A percentile compares a stretch with the other conserved stretches of the same genome.
Conservation (phyloP, 164 flowering plant species). For the Aristolochia fimbriata region DNA sequence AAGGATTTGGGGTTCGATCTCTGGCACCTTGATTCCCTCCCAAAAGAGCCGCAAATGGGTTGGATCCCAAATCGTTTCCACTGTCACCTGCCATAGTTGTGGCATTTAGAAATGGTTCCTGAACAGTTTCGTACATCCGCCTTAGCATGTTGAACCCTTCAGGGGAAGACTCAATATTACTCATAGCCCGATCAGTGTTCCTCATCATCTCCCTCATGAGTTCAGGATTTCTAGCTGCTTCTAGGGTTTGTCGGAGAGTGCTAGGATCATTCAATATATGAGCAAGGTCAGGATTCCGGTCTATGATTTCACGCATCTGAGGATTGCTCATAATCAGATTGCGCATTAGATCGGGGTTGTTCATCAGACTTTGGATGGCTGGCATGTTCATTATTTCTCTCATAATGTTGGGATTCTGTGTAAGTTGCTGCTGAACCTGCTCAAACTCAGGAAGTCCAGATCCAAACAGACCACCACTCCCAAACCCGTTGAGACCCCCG, state of each 20-base stretch:
- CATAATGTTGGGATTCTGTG: constrained; percentile 88
- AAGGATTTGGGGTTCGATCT: constrained; percentile 32
- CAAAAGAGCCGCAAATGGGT: constrained; percentile 76
- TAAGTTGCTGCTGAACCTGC: constrained; percentile 71
- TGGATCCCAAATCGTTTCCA: constrained; percentile 48
- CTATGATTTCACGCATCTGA: constrained; percentile 88
- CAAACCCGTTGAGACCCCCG: constrained; percentile 31
- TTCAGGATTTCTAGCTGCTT: constrained; percentile 92
- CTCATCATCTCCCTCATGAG: constrained; percentile 99
- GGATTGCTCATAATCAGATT: constrained; percentile 80
- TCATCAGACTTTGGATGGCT: constrained; percentile 71
- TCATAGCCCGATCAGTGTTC: constrained; percentile 97
- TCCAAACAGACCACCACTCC: constrained; percentile 64
- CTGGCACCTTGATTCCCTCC: constrained; percentile 59
- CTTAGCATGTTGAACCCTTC: constrained; percentile 97
- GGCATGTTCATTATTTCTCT: constrained; percentile 92
- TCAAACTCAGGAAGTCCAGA: constrained; percentile 78
- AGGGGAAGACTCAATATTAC: constrained; percentile 90
- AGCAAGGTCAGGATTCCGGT: constrained; percentile 87
- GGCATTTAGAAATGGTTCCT: constrained; percentile 86
- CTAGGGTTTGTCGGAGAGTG: constrained; percentile 78
- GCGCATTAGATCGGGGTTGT: constrained; percentile 87
- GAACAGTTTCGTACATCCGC: constrained; percentile 98
- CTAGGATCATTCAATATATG: constrained; percentile 87
- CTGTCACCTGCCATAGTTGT: constrained; percentile 67